Base-by-base conservation (phyloP, 352 stramenopile species). In the Achlya hypogyna region DNA sequence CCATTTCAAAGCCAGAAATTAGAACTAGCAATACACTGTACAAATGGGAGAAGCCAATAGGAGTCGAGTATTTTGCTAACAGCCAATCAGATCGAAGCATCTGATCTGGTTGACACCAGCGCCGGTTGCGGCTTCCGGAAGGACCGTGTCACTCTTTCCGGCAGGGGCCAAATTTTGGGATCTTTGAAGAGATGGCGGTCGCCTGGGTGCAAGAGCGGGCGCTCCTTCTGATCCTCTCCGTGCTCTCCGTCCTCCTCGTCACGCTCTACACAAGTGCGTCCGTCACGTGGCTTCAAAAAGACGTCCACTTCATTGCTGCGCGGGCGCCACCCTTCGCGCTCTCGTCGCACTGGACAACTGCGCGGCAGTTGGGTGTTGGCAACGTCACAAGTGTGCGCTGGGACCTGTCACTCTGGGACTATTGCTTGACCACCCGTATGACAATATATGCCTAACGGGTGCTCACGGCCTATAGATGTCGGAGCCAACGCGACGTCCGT, bases 221-320 rank as follows among this genome's bases (percentile, higher is more conserved):
- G 18, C 31, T 31, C 22, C 54, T 64, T 5, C 10, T 64, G 35
- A 20, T 64, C 9, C 54, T 64, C 23, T 53, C 28, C 12, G 34
- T 64, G 8, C 20, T 28, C 35, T 64, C 54, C 5, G 18, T 64
- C 32, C n/a, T 64, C 22, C 29, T 64, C 27, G 47, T 64, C 22
- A 52, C 35, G 8, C 20, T 64, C 40, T 64, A 64, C 38, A 34
- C 35, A n/a, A 64, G 35, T 38, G 23, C 54, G 28, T 64, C 54
- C 1, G 52, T 22, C 27, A 20, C 35, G 18, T 64, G 54, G 54
- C 54, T 64, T 16, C 31, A 12, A 5, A 35, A 45, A 18, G 38
- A 58, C 51, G 27, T 58, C 22, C n/a, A 45, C 6, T 18, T 45
- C 38, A n/a, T n/a, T n/a, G n/a, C n/a, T n/a, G 38, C 12, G 38